Conservation (phyloP, 345 rosid species). For the Gossypium anomalum region DNA sequence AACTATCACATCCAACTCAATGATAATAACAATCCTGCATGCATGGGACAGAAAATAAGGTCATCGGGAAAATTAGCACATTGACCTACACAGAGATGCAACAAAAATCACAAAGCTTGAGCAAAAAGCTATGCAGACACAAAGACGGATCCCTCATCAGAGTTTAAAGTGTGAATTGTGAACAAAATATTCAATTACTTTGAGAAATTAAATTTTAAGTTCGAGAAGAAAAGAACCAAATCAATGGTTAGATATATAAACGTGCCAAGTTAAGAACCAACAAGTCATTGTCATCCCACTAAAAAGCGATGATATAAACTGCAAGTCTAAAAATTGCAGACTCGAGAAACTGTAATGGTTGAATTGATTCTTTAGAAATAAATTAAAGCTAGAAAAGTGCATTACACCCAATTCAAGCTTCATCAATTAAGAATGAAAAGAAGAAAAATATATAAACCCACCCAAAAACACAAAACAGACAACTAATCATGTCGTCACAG, state of each 20-base stretch:
- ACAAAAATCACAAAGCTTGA: background rate
- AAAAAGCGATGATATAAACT: background rate
- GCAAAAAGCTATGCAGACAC: background rate
- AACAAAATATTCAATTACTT: background rate
- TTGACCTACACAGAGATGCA: background rate
- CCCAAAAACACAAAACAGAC: background rate
- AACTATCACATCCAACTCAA: constrained; percentile 49
- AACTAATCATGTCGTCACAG: background rate
- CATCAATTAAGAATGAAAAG: background rate
- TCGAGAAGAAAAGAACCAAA: background rate
- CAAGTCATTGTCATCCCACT: background rate
- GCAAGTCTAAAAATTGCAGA: background rate
- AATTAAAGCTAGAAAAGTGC: background rate
- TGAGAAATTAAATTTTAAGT: background rate
- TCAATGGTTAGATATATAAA: background rate
- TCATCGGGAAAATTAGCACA: constrained; percentile 14
- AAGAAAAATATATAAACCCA: background rate
- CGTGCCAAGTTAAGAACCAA: background rate
- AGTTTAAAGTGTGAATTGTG: background rate
- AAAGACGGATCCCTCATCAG: background rate
- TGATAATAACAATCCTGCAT: constrained; percentile 65
- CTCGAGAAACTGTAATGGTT: background rate
- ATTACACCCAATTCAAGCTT: background rate
- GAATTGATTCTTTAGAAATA: background rate
- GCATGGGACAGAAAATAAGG: background rate